phyloP scores from a whole-genome alignment of 306 rosid species.

The Oemleria cerasiformis region DNA sequence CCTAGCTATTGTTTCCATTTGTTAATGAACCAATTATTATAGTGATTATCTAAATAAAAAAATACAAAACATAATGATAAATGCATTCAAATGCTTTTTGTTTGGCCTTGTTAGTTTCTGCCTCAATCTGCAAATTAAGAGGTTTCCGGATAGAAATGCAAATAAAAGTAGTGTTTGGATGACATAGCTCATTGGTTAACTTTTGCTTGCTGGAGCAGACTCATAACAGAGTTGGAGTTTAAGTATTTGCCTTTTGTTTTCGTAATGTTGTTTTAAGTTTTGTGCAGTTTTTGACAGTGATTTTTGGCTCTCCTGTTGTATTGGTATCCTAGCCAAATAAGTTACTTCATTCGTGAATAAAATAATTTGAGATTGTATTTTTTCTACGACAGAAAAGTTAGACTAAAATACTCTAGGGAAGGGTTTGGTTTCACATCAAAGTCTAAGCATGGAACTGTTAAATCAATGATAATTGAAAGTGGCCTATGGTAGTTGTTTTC shows the following conservation, averaged over 20 bases:
- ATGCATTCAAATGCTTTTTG: not conserved
- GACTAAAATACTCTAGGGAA: not conserved
- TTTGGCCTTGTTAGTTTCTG: not conserved
- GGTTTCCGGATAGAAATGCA: not conserved
- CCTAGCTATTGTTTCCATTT: too few relatives aligned
- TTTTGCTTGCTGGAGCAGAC: not conserved
- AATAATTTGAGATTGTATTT: not conserved
- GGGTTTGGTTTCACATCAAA: not conserved
- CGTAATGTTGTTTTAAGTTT: not conserved
- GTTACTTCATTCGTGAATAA: not conserved
- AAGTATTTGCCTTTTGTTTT: not conserved
- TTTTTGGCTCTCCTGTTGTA: not conserved
- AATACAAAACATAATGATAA: too few relatives aligned
- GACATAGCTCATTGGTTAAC: not conserved
- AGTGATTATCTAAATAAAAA: not conserved
- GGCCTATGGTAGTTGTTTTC: not conserved
- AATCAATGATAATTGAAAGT: not conserved
- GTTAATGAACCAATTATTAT: not conserved
- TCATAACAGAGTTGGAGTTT: not conserved
- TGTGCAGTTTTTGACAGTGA: not conserved
- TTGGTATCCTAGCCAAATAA: not conserved
- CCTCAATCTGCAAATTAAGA: not conserved
- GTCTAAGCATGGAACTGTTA: not conserved
- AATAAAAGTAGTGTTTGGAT: not conserved
- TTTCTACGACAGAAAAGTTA: not conserved